Base-by-base conservation (phyloP, 169 alveolate genomes). In the Eimeria falciformis region DNA sequence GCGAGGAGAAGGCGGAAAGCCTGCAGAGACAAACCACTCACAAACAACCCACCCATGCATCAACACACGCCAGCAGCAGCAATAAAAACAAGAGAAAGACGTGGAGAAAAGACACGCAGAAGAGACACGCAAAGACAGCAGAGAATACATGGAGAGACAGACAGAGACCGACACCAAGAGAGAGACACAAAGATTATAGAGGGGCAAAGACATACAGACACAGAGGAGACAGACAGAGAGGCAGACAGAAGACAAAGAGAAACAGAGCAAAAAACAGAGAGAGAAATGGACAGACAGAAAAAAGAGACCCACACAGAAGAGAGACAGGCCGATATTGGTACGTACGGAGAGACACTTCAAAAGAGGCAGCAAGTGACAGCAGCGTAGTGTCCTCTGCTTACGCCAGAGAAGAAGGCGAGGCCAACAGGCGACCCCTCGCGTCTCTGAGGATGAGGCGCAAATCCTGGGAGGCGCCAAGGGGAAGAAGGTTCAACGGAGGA, bases 1-100 rank as follows among this genome's bases (percentile, higher is more conserved):
- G 91, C 17, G 91, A 84, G 37, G 91, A 79, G 73, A 79, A 53
- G 9, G 29, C 89, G 4, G 46, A 69, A 6, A 79, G 43, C 27
- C 89, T 79, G 73, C 12, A 14, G 11, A 50, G 29, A 25, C 75
- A 53, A 23, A 12, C n/a, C 37, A 6, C n/a, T 12, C 75, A 62
- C 37, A 7, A 29, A 9, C n/a, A 18, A 18, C 45, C 18, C 43
- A n/a, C 5, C 53, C 33, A 40, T 33, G 23, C 82, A 33, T 18
- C 82, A 47, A 69, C 37, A 5, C 12, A 5, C 82, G 29, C 82
- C 33, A 17, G 43, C 11, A 37, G 12, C 43, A 37, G 14, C 7
- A 14, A 7, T 14, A 11, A 7, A 50, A 50, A 14, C 7, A 14
- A 50, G 62, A 50, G 62, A 50, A 50, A 50, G 7, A 50, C 62